Conservation (phyloP, 805 yeast species). For the Candida hungchunana region DNA sequence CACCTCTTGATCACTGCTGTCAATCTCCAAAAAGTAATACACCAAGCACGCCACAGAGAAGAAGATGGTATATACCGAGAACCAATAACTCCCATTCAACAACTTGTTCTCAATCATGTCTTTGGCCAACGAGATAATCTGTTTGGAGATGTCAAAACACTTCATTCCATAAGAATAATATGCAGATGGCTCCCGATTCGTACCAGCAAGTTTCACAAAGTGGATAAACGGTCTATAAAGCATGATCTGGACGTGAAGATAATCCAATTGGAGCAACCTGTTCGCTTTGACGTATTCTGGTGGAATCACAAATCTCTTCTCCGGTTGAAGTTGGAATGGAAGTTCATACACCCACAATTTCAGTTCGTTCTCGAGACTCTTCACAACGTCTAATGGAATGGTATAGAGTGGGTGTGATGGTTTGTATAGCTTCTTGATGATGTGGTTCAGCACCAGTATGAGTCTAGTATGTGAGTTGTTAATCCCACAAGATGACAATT, state of each 20-base stretch:
- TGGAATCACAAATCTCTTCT: constrained; percentile 34
- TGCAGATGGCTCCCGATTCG: too few species aligned
- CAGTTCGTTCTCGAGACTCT: constrained; percentile 65
- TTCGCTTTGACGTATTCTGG: constrained; percentile 64
- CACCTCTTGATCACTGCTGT: constrained; percentile 46
- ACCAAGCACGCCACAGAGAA: constrained; percentile 86
- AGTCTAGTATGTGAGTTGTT: constrained; percentile 83
- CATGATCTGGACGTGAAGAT: constrained; percentile 76
- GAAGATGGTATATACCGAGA: constrained; percentile 88
- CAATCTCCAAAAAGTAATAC: constrained; percentile 52
- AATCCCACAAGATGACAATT: constrained; percentile 41
- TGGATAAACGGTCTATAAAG: constrained; percentile 90
- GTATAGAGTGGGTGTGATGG: constrained; percentile 35
- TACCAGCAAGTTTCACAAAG: constrained; percentile 35
- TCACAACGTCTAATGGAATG: constrained; percentile 45
- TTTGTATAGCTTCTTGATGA: constrained; percentile 73
- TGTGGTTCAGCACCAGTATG: constrained; percentile 63
- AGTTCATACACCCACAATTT: constrained; percentile 69
- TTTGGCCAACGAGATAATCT: constrained; percentile 74
- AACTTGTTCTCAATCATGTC: constrained; percentile 71
- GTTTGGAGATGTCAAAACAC: constrained; percentile 79
- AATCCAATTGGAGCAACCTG: constrained; percentile 66
- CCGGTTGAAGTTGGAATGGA: constrained; percentile 64
- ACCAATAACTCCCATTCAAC: constrained; percentile 89
- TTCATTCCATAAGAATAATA: constrained; percentile 84